Conservation (phyloP, 208 protist species). For the Leishmania tropica region DNA sequence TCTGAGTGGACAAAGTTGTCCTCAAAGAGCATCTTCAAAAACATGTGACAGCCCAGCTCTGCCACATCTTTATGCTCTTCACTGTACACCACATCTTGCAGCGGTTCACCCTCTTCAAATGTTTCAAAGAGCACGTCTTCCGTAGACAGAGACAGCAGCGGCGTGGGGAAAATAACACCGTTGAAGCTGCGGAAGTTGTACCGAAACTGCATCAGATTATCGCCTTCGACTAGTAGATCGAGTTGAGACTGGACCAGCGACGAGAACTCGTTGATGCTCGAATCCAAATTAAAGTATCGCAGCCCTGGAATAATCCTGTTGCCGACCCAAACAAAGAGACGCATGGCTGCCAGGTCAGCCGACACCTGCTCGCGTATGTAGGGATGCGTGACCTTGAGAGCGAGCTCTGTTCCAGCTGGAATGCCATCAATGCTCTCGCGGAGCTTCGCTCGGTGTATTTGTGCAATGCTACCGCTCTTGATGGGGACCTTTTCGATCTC, state of each 20-base stretch:
- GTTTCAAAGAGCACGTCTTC: conserved; percentile 88
- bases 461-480: conserved; percentile 93
- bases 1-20: conserved; percentile 96
- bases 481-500: conserved; percentile 85
- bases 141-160: conserved; percentile 62
- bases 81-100: conserved; percentile 56
- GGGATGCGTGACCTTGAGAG: conserved; percentile 93
- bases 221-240: conserved; percentile 81
- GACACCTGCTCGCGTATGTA: conserved; percentile 66
- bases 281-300: conserved; percentile 65
- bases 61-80: conserved; percentile 70
- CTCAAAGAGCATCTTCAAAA: conserved; percentile 95
- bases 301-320: conserved; percentile 60
- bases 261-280: conserved; percentile 80
- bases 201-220: conserved; percentile 85
- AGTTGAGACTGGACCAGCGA: conserved; percentile 85
- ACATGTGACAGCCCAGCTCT: conserved; percentile 88
- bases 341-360: conserved; percentile 80
- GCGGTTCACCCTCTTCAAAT: conserved; percentile 80
- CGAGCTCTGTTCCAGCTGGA: conserved; percentile 83
- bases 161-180: conserved; percentile 84
- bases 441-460: conserved; percentile 87
- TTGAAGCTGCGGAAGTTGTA: conserved; percentile 81
- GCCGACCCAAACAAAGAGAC: conserved; percentile 47
- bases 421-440: conserved; percentile 72